Evolutionary conservation across 1,284 basidiomycete species (phyloP).

Genomic region (Coniferiporia weirii): DNA sequence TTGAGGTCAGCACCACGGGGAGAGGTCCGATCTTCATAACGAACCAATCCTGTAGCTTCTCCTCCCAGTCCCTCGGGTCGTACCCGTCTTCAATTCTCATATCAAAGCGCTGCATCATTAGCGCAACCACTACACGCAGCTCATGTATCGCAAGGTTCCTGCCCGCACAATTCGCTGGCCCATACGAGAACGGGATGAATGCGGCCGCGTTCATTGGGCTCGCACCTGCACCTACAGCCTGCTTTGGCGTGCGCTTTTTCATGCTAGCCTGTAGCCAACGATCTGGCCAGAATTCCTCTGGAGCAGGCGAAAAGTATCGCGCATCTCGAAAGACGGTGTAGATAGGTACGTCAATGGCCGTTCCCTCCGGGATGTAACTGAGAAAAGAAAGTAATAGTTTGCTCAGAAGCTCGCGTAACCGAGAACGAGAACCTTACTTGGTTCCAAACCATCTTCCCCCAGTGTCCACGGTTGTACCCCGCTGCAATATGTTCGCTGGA

Average conservation of each 20-base stretch:
- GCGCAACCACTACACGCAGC: conserved; percentile 26
- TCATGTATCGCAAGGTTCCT: conserved; percentile 30
- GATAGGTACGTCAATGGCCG: conserved; percentile 40
- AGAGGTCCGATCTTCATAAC: conserved; percentile 27
- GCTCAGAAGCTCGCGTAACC: conserved; percentile 9
- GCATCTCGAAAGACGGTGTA: conserved; percentile 42
- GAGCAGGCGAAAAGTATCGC: conserved; percentile 35
- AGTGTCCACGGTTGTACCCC: neutral
- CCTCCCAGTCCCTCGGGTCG: conserved; percentile 26
- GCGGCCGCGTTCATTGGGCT: conserved; percentile 32
- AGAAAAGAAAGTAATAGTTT: conserved; percentile 31
- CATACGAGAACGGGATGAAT: conserved; percentile 33
- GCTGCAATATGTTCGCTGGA: conserved; percentile 8
- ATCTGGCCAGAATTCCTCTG: conserved; percentile 38
- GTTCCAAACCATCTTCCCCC: conserved; percentile 15
- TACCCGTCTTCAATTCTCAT: conserved; percentile 26
- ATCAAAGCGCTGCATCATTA: conserved; percentile 30
- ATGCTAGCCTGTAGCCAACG: conserved; percentile 31
- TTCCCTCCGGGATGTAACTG: conserved; percentile 47
- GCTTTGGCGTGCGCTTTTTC: neutral
- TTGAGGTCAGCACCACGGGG: conserved; percentile 20
- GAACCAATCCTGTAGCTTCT: conserved; percentile 28
- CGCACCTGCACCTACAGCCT: neutral
- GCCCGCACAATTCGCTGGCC: conserved; percentile 33
- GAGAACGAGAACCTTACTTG: conserved; percentile 24